These are phyloP conservation scores for Pestalotiopsis sp. DNA, from an alignment of 2,329 filamentous ascomycete genomes.

Conservation along the genomic window DNA sequence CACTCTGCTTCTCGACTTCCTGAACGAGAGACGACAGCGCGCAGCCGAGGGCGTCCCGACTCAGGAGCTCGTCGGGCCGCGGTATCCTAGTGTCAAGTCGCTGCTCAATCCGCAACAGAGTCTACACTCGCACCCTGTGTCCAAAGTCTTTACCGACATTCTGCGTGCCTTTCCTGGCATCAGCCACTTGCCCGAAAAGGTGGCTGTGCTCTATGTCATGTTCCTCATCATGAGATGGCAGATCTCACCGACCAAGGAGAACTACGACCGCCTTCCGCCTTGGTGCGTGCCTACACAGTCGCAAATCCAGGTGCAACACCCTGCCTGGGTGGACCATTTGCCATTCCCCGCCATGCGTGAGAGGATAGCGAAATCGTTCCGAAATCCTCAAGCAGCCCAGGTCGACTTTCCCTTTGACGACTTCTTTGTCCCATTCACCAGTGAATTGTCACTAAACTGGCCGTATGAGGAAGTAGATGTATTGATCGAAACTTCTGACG, in stretches of 20 bases:
- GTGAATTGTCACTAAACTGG: slow-evolving; percentile 79
- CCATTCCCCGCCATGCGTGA: slow-evolving; percentile 81
- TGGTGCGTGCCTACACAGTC: slow-evolving; percentile 69
- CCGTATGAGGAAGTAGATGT: slow-evolving; percentile 75
- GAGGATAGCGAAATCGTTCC: slow-evolving; percentile 18
- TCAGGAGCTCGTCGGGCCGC: slow-evolving; percentile 71
- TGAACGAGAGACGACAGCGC: slow-evolving; percentile 67
- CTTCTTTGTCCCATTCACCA: slow-evolving; percentile 83
- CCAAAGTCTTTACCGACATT: slow-evolving; percentile 84
- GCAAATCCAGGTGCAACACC: slow-evolving; percentile 70
- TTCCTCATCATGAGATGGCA: slow-evolving; percentile 87
- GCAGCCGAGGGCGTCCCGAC: slow-evolving; percentile 65
- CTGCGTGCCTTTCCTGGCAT: slow-evolving; percentile 82
- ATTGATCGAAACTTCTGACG: slow-evolving; percentile 59
- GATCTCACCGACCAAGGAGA: slow-evolving; percentile 76
- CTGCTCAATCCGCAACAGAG: slow-evolving; percentile 71
- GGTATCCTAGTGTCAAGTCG: slow-evolving; percentile 78
- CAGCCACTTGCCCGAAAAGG: slow-evolving; percentile 75
- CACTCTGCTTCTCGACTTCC: slow-evolving; percentile 76
- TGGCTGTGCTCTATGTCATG: slow-evolving; percentile 83
- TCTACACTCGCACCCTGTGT: slow-evolving; percentile 72
- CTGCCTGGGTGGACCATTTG: slow-evolving; percentile 81
- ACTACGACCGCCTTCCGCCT: slow-evolving; percentile 74
- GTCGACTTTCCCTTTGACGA: slow-evolving; percentile 68
- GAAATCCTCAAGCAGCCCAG: slow-evolving; percentile 28